Evolutionary conservation across 1,284 basidiomycete species (phyloP), one percentile per base, ranked within the genome.

Genomic region (Moesziomyces antarcticus): DNA sequence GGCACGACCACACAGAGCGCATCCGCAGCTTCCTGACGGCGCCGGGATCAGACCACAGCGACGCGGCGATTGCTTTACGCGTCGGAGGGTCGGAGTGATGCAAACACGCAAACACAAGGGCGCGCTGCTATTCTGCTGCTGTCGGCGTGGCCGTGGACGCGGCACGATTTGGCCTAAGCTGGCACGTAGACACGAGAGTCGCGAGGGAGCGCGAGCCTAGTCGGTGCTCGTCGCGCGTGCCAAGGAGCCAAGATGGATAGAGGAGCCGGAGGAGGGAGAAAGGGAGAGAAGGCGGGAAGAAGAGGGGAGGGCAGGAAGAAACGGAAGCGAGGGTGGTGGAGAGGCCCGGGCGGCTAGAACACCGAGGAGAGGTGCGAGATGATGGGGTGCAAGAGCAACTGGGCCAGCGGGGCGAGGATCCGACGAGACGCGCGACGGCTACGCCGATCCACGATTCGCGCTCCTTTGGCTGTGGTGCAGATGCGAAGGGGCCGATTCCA

Each of bases 281-380:
- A n/a, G n/a, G n/a, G n/a, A n/a, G n/a, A n/a, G 58, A 25, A 45
- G 52, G 21, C 50, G 57, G 33, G 21, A 42, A n/a, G 24, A 25
- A 33, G 22, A 22, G 37, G 22, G 35, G 35, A 30, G 46, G 27
- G 20, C 33, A 30, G n/a, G 22, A 16, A 21, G 30, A 16, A 30
- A 16, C 49, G 43, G 46, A 61, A 45, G 47, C 25, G 50, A 49
- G 55, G 42, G 30, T 30, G 33, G 43, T 45, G 55, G 55, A 22
- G 51, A 27, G 30, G 46, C 41, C 48, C 9, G 47, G 56, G 62
- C 56, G 56, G 51, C 47, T 58, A 58, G 62, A 65, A 65, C 56
- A 65, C 56, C 62, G 62, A 58, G 58, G 51, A 50, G 22, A 44
- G 33, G 56, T 59, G 56, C 51, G 55, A 65, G 52, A 65, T 65